These are phyloP conservation scores for Passiflora organensis DNA, from an alignment of 345 rosid genomes.

Conservation along the genomic window DNA sequence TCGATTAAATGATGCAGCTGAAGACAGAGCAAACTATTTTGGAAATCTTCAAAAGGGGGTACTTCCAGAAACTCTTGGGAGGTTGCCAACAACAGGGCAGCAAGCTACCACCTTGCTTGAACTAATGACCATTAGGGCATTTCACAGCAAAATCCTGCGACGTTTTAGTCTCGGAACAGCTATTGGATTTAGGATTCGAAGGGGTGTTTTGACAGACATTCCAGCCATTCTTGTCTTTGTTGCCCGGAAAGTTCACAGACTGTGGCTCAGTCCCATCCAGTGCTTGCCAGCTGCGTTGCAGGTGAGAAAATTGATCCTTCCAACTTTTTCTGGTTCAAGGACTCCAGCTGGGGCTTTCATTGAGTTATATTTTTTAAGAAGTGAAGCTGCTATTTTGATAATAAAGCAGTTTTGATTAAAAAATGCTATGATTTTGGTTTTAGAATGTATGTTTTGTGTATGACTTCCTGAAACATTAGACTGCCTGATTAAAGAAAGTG, in stretches of 20 bases:
- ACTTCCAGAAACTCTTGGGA: constrained; percentile 65
- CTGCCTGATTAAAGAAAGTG: neutral
- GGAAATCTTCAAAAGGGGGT: constrained; percentile 92
- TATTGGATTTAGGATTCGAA: constrained; percentile 74
- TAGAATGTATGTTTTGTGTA: too few relatives aligned
- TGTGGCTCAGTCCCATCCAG: constrained; percentile 78
- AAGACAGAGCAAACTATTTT: constrained; percentile 90
- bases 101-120: constrained; percentile 85
- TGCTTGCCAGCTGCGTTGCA: constrained; percentile 82
- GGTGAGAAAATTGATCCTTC: constrained; percentile 36
- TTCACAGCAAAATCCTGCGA: constrained; percentile 84
- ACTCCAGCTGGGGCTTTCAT: neutral
- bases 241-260: constrained; percentile 89
- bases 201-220: constrained; percentile 69
- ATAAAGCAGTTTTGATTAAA: too few relatives aligned
- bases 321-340: neutral
- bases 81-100: constrained; percentile 83
- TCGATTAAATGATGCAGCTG: constrained; percentile 76
- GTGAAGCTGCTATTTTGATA: too few relatives aligned
- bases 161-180: constrained; percentile 91
- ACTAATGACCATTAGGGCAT: constrained; percentile 94
- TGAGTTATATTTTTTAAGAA: too few relatives aligned
- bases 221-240: constrained; percentile 97
- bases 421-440: too few relatives aligned
- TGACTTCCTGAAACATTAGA: neutral